Percentiles rank a stretch among this genome's conserved stretches.
phyloP scores from a whole-genome alignment of 1,284 basidiomycete genomes.

The Fomitopsis pinicola region DNA sequence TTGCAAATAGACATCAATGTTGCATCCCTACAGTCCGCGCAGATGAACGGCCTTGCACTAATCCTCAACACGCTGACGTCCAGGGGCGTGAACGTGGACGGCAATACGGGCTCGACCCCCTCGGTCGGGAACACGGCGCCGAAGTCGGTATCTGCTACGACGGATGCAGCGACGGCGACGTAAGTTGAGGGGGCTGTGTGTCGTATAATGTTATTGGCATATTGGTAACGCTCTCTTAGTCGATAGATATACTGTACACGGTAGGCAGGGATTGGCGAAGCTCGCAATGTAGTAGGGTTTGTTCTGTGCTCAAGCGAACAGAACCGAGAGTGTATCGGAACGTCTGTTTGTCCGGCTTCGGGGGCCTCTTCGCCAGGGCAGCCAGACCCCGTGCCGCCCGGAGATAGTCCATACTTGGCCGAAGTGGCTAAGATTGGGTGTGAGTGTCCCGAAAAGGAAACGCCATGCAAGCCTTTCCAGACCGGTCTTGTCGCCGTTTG shows the following conservation, averaged over 20 bases:
- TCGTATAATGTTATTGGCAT: slow-evolving; percentile 15
- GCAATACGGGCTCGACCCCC: slow-evolving; percentile 1
- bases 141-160: slow-evolving; percentile 5
- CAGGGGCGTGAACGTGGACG: slow-evolving; percentile 22
- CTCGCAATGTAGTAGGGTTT: neutral
- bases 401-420: neutral
- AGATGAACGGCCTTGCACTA: slow-evolving; percentile 69
- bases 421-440: neutral
- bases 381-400: neutral
- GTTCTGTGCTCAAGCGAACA: neutral
- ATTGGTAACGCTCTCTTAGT: slow-evolving; percentile 10
- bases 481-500: neutral
- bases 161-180: slow-evolving; percentile 4
- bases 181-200: neutral
- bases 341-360: neutral
- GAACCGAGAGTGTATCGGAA: neutral
- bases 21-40: slow-evolving; percentile 58
- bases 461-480: neutral
- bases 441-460: slow-evolving; percentile 3
- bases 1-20: slow-evolving; percentile 74
- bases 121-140: neutral
- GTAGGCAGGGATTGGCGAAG: neutral
- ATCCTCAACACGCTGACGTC: slow-evolving; percentile 60
- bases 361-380: neutral
- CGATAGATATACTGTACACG: neutral